Evolutionary conservation across 805 yeast species (phyloP), one percentile per base, ranked within the genome.

Genomic region (Hanseniaspora meyeri): DNA sequence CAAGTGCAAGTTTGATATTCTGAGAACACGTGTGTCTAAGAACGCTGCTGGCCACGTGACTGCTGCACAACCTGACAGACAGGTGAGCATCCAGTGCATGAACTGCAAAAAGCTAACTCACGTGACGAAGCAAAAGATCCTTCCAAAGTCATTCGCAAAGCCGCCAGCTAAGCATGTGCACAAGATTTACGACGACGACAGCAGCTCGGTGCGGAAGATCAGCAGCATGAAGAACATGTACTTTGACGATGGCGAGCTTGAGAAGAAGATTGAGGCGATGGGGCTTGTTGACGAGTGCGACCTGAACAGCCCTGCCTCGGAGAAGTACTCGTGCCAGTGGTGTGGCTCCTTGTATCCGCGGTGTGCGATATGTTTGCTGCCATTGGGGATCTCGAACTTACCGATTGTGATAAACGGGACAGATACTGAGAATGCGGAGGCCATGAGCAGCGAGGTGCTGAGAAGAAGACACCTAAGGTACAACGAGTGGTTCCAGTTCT

Each of bases 281-380:
- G 49, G 40, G n/a, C 20, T 37, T 6, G 50, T 54, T 7, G 50
- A 47, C 27, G 43, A 37, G 11, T 7, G 17, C 9, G 52, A 42
- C 32, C 42, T 50, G n/a, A 29, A 32, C 9, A 54, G 50, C 8
- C 46, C 43, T 24, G 38, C 59, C n/a, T 63, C 60, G 19, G 64
- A 64, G 38, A 66, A 63, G 49, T 65, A 66, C 43, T 62, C 70
- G 2, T 90, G 97, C 66, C 89, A 90, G 0, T 85, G 86, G 62
- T 91, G 97, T 72, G 91, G 95, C 3, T 79, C 86, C 1, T 83
- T 91, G 19, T 74, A 88, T 24, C 97, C 97, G 0, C 72, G 95
- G 60, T 91, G 97, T 70, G 89, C 96, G 0, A 85, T 91, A 7
- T 91, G 97, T 63, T 69, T 89, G 37, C 70, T 87, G 47, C 80